Evolutionary conservation across 805 yeast genomes (phyloP), one percentile per base, ranked within the genome.

Genomic region (Clavispora asparagi): DNA sequence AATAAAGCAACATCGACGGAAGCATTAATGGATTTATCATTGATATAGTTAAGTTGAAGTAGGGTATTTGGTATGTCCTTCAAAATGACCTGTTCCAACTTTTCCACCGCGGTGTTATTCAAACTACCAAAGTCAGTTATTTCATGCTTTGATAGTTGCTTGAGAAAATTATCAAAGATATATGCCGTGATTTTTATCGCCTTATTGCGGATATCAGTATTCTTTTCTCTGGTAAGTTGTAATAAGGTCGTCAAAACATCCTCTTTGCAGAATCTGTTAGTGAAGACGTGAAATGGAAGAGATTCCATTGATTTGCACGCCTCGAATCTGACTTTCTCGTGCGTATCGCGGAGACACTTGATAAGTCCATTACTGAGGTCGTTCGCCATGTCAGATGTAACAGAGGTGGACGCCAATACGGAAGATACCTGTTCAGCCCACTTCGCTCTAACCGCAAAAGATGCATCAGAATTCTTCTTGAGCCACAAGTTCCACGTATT

Each of bases 401-500:
- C 61, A 47, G 79, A 82, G 50, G 82, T 71, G 16, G 58, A 50
- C 9, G 49, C 47, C 2, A 88, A 50, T 7, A 85, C 73, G 1
- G 57, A 61, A 0, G 83, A 73, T 0, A 82, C 63, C 31, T 80
- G 76, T 41, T 79, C 79, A 0, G 79, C 80, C 96, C 97, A 90
- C 45, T 76, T 73, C 5, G 74, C 63, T 44, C 97, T 71, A 1
- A 89, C 91, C 2, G 58, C 59, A 0, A 85, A 70, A 2, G 85
- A 79, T 7, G 79, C 68, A 60, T 90, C 97, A 10, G 84, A 70
- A 6, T 85, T 77, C 53, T 90, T 85, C 51, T 83, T 83, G 44
- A 86, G 62, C 96, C 96, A 90, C 27, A 73, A 76, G 13, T 66
- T 60, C 79, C 84, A 89, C 1, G 85, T 78, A 12, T 78, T 78